Evolutionary conservation across 2,329 filamentous ascomycete genomes (phyloP), one percentile per base, ranked within the genome.

Genomic region (Exophiala mesophila): DNA sequence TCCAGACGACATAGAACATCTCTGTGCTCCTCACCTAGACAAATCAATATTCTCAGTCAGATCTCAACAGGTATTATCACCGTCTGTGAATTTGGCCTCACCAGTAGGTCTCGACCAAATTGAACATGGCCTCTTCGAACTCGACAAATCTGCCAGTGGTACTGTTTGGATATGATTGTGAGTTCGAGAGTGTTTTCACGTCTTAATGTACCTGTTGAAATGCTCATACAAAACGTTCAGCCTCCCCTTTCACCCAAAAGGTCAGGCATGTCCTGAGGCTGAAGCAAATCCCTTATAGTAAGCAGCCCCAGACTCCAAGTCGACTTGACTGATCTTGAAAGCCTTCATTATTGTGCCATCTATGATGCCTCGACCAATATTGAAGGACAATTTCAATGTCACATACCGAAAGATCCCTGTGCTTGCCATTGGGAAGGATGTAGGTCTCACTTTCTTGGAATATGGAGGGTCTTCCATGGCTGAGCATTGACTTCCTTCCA

Each of bases 341-440:
- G 45, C 47, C 23, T 53, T 51, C 33, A 28, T 55, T n/a, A 30
- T 55, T 16, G 52, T 55, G 10, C 80, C 83, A 0, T 65, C 69
- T 2, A 72, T 75, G 32, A 69, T 86, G 59, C 83, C 83, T 3
- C 78, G 83, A 15, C 80, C 80, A 0, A 78, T 85, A 57, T 58
- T 86, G 10, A 42, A 42, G 36, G 62, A 67, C 17, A 65, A 67
- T 2, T 71, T 88, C n/a, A 80, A 80, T 21, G 69, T 86, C 39
- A 65, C 68, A 4, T 82, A 88, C 63, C 76, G 83, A 3, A 81
- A 83, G 45, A 85, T 85, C 44, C 83, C 83, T 1, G 58, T 86
- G 36, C 63, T 87, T 34, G 65, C 76, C 13, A 78, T 85, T 52
- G 82, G 80, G 9, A 69, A 74, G 6, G 77, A 84, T 36, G 44